A percentile compares a stretch with the other conserved stretches of the same genome.
These are phyloP conservation scores for Aspergillus cejpii DNA, from an alignment of 2,329 filamentous ascomycete species.

Conservation along the genomic window DNA sequence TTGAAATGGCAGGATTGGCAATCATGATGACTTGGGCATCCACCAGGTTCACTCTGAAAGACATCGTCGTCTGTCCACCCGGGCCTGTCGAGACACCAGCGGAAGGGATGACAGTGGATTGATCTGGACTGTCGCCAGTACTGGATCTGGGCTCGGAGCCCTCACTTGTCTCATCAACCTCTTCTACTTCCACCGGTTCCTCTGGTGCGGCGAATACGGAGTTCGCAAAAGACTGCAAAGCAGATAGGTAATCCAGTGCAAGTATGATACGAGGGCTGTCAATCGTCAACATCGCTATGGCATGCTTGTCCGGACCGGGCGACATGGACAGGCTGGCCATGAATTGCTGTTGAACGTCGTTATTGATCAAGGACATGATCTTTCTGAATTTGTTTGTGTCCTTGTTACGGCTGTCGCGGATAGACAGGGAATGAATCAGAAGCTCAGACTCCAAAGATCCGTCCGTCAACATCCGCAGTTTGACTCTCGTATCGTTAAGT, in stretches of 20 bases:
- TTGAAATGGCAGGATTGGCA: slow-evolving; percentile 81
- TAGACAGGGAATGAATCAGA: slow-evolving; percentile 88
- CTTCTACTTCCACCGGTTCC: slow-evolving; percentile 38
- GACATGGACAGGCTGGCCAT: slow-evolving; percentile 97
- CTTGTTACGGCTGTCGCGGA: slow-evolving; percentile 78
- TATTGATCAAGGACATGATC: slow-evolving; percentile 96
- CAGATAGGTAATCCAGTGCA: slow-evolving; percentile 90
- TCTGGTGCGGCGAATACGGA: slow-evolving; percentile 57
- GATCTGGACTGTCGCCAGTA: slow-evolving; percentile 23
- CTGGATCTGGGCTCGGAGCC: slow-evolving; percentile 35
- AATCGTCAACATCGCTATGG: slow-evolving; percentile 87
- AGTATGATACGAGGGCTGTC: slow-evolving; percentile 94
- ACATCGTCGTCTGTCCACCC: slow-evolving; percentile 60
- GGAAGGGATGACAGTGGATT: slow-evolving; percentile 18
- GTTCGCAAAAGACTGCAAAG: slow-evolving; percentile 74
- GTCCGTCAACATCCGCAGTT: slow-evolving; percentile 88
- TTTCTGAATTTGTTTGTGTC: slow-evolving; percentile 95
- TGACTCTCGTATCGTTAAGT: slow-evolving; percentile 83
- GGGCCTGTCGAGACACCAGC: slow-evolving; percentile 30
- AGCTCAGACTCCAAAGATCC: slow-evolving; percentile 87
- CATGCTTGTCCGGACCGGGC: slow-evolving; percentile 67
- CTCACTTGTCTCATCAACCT: slow-evolving; percentile 32
- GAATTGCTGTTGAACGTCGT: slow-evolving; percentile 85
- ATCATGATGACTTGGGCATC: slow-evolving; percentile 96
- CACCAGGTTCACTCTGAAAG: slow-evolving; percentile 87